Evolutionary conservation across 768 basidiomycete genomes (phyloP), one percentile per base, ranked within the genome.

Genomic region (Serendipita sp.): DNA sequence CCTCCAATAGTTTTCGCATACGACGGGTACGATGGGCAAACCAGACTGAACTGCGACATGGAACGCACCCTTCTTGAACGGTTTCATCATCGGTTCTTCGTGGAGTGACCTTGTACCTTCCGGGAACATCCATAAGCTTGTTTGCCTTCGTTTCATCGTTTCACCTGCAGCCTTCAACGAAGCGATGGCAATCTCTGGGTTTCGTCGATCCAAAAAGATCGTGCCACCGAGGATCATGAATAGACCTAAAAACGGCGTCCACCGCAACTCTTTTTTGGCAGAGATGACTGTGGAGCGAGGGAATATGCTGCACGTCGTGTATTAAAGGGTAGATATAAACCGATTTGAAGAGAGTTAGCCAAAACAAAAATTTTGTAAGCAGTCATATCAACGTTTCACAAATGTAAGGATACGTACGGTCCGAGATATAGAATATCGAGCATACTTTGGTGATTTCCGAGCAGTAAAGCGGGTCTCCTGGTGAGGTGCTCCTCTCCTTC

Each of bases 61-160:
- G 79, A 98, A 98, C 2, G 92, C 94, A 44, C 96, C 96, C 74
- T 97, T 99, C 79, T 99, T 99, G 78, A 99, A 86, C 2, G 91
- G 87, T 3, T 88, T 78, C 72, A 99, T 75, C 36, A 81, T 79
- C 5, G 87, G 80, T 36, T 78, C 74, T 66, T 84, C 77, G 23
- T 80, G 79, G 64, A 81, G 81, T 48, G 90, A 83, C 40, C 95
- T 83, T 10, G 96, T 99, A 34, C 96, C 96, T 76, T 98, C 96
- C 0, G 95, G 91, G 75, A 91, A 98, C 74, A 99, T 84, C 88
- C 91, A 95, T 53, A 98, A 75, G 15, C 91, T 91, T 16, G 87
- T 79, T 66, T 81, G 75, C 43, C 76, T 73, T 36, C 72, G 69
- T 75, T 87, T 88, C 85, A 98, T 90, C 45, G 80, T 77, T 68